Evolutionary conservation across 2,329 filamentous ascomycete genomes (phyloP), one percentile per base, ranked within the genome.

Genomic region (Neofusicoccum parvum): DNA sequence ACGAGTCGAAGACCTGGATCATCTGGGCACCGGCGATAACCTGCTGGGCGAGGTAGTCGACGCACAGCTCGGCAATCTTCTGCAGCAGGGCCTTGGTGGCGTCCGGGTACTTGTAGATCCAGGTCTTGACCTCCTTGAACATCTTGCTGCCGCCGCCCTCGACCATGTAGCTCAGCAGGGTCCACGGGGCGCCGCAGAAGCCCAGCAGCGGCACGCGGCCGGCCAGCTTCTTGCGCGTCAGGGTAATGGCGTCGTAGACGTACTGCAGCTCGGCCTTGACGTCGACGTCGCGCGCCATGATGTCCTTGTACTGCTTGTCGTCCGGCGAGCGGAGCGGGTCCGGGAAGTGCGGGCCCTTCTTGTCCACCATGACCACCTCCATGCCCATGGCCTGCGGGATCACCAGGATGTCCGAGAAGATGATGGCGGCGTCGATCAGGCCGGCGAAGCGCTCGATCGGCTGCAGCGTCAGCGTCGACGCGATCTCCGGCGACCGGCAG

Each of bases 341-440:
- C 0, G 95, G 95, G 78, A 99, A 99, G 77, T 96, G 92, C 11
- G 95, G 95, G 0, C 95, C 95, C 79, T 97, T 96, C 81, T 95
- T 96, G 78, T 97, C 94, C 11, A 98, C 85, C 95, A 99, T 99
- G 78, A 98, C 91, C 34, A 99, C 95, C n/a, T 86, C 85, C 95
- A 99, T 99, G 0, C 95, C 95, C 88, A 99, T 92, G 37, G 95
- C 95, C 81, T 99, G 95, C 0, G 95, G 95, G 68, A 99, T 94
- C 51, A 99, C 95, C 43, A 99, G 87, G 70, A 99, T 99, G 77
- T 99, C 95, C 65, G 92, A 97, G 85, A 99, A 99, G 79, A 99
- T 99, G 74, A 99, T 99, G 67, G 95, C 94, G 34, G 93, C 94
- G 79, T 99, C 95, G 72, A 99, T 88, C 68, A 99, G 89, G 49